Conservation (phyloP, 75 land plant species). For the Picea sitchensis region DNA sequence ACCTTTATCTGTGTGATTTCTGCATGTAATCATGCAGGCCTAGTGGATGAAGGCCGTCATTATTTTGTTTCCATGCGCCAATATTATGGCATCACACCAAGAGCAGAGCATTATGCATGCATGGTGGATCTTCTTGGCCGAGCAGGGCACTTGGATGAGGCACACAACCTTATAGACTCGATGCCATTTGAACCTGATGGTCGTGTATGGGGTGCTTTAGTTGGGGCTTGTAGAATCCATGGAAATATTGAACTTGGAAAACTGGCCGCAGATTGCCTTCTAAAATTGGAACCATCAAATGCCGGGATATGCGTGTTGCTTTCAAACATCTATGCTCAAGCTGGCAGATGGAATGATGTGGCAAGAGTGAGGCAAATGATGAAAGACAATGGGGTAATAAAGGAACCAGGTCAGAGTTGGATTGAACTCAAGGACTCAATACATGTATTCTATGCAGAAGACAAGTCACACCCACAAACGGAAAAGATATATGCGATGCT, state of each 20-base stretch:
- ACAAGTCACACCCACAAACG: conserved; percentile 4
- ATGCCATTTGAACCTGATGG: conserved; percentile 19
- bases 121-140: conserved; percentile 49
- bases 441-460: conserved; percentile 10
- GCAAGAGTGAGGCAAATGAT: conserved; percentile 7
- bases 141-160: conserved; percentile 35
- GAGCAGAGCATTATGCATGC: conserved; percentile 44
- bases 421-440: conserved; percentile 3
- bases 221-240: conserved; percentile 38
- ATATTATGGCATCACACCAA: conserved; percentile 24
- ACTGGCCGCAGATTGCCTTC: conserved; percentile 18
- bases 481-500: not conserved
- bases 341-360: not conserved
- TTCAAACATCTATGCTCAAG: conserved; percentile 12
- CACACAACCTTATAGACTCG: conserved; percentile 24
- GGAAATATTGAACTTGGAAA: conserved; percentile 31
- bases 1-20: conserved; percentile 33
- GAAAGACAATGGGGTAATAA: conserved; percentile 4
- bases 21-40: conserved; percentile 49
- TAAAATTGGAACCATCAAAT: conserved; percentile 14
- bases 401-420: not conserved
- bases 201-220: conserved; percentile 33
- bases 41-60: conserved; percentile 26
- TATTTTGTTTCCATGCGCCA: conserved; percentile 29
- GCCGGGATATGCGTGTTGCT: conserved; percentile 1